These are phyloP conservation scores for Cercospora zeae-maydis DNA, from an alignment of 2,329 filamentous ascomycete genomes.

Conservation along the genomic window DNA sequence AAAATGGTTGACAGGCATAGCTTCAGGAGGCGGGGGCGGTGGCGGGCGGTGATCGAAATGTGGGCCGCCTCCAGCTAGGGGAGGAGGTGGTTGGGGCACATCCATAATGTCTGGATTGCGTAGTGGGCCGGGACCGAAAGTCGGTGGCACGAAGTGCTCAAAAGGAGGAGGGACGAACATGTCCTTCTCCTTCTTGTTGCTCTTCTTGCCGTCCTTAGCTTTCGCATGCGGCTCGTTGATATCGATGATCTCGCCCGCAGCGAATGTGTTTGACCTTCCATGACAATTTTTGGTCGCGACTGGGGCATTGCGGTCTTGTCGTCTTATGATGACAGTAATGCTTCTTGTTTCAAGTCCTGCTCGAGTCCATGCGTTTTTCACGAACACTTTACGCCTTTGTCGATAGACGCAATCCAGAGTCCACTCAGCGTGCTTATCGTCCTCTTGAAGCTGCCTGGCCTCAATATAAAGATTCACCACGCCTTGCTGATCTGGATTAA, in stretches of 20 bases:
- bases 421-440: conserved; percentile 12
- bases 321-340: conserved; percentile 12
- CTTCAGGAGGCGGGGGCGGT: neutral
- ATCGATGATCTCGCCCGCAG: conserved; percentile 9
- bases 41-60: neutral
- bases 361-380: conserved; percentile 7
- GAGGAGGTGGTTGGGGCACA: conserved; percentile 7
- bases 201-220: neutral
- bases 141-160: conserved; percentile 1
- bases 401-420: conserved; percentile 7
- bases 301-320: neutral
- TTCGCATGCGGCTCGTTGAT: conserved; percentile 3
- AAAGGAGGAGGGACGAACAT: neutral
- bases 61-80: neutral
- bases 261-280: conserved; percentile 1
- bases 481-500: conserved; percentile 4
- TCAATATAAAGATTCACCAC: conserved; percentile 6
- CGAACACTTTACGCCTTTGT: neutral
- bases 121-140: neutral
- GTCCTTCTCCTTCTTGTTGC: conserved; percentile 6
- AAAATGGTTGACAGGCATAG: neutral
- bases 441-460: neutral
- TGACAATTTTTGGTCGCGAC: neutral
- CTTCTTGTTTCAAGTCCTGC: neutral
- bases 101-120: neutral